Conservation (phyloP, 768 basidiomycete species). For the Pisolithus microcarpus region DNA sequence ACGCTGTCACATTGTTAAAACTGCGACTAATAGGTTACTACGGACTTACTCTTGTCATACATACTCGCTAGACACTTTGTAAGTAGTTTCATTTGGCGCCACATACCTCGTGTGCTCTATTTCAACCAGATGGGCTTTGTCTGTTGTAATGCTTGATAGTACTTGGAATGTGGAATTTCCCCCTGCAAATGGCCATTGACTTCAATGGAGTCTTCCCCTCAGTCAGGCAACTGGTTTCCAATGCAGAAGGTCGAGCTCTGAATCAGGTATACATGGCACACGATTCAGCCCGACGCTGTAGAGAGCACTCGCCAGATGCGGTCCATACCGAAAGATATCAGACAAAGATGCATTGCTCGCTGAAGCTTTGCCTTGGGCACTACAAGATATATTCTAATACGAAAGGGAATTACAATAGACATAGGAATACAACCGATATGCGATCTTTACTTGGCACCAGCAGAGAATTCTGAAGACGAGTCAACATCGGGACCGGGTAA, state of each 20-base stretch:
- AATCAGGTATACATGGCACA: too few relatives aligned
- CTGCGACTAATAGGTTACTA: conserved; percentile 1
- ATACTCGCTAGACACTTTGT: background rate
- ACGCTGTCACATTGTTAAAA: background rate
- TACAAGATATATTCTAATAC: conserved; percentile 26
- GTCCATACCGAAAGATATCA: too few relatives aligned
- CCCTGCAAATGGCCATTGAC: too few relatives aligned
- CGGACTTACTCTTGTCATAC: background rate
- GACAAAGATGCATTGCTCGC: too few relatives aligned
- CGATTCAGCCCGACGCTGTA: too few relatives aligned
- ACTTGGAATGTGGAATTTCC: background rate
- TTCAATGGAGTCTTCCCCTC: too few relatives aligned
- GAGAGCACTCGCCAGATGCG: too few relatives aligned
- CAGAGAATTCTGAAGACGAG: conserved; percentile 46
- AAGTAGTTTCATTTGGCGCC: background rate
- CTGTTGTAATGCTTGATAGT: background rate
- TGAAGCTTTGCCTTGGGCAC: too few relatives aligned
- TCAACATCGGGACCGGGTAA: conserved; percentile 1
- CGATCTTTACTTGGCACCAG: conserved; percentile 44
- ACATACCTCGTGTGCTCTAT: background rate
- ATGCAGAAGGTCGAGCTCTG: too few relatives aligned
- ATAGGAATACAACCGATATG: conserved; percentile 26
- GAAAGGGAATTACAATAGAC: conserved; percentile 22
- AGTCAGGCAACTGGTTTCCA: too few relatives aligned
- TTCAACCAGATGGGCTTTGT: background rate